Base-by-base conservation (phyloP, 2,329 filamentous ascomycete species). In the Aspergillus udagawae region DNA sequence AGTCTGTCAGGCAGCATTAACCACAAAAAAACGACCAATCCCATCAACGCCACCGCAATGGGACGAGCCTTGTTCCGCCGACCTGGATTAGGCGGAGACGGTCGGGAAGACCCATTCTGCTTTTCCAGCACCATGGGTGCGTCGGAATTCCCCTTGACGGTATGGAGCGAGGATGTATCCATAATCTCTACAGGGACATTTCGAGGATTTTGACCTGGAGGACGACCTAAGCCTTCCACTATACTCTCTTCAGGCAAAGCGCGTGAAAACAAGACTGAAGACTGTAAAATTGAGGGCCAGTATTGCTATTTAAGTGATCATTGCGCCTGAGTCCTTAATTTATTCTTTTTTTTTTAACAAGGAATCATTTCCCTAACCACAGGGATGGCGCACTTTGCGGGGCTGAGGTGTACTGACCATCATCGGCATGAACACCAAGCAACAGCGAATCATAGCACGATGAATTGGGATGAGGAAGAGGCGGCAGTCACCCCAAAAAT, bases 1-100 rank as follows among this genome's bases (percentile, higher is more conserved):
- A 41, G 35, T 8, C 10, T 20, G 17, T 10, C 21, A 42, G 58
- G 52, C 17, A 56, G 21, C 21, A 58, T 29, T 59, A 55, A 61
- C 55, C 57, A 60, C 9, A 49, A 42, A 12, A 54, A 29, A 38
- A 45, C 48, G 12, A 47, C 48, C 9, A 65, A 23, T n/a, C 28
- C 53, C 45, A 56, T 54, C 44, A 63, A 35, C 12, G 49, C 54
- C 49, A 63, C 17, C 35, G 49, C 21, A 6, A 54, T 44, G 51
- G 58, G 38, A 21, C 53, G 52, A 23, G 42, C 42, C 42, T 20
- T 45, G 42, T 45, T 45, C 42, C 12, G 42, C n/a, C 42, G 42
- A 20, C 7, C n/a, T 23, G n/a, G 42, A 23, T 23, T 8, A 20
- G n/a, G n/a, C 21, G 42, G 20, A 4, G 42, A 45, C 20, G 21